Evolutionary conservation across 1,284 basidiomycete genomes (phyloP).

Genomic region (Puccinia brachypodii): DNA sequence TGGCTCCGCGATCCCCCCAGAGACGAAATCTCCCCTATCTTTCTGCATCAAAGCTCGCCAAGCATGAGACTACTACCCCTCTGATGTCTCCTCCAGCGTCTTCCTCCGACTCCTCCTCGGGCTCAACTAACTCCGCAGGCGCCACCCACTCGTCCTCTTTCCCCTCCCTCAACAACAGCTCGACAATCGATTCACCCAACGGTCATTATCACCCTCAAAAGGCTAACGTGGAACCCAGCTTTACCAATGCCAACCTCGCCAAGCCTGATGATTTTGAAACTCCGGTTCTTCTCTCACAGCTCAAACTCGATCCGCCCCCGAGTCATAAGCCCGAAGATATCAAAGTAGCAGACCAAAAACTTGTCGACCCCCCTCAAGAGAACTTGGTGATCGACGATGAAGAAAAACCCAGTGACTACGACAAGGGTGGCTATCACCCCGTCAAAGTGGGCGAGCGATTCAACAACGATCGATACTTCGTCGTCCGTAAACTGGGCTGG

Average conservation of each 20-base stretch:
- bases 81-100: conserved; percentile 4
- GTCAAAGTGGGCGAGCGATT: conserved; percentile 93
- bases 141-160: neutral
- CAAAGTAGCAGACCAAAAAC: conserved; percentile 3
- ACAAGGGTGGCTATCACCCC: conserved; percentile 75
- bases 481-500: conserved; percentile 96
- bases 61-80: neutral
- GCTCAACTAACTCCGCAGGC: neutral
- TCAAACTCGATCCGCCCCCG: neutral
- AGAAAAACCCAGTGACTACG: conserved; percentile 59
- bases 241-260: neutral
- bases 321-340: neutral
- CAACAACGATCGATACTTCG: conserved; percentile 80
- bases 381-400: conserved; percentile 57
- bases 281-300: neutral
- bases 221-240: neutral
- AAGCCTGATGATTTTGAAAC: neutral
- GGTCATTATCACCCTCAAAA: conserved; percentile 1
- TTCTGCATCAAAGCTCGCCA: neutral
- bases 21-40: conserved; percentile 19
- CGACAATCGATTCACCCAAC: conserved; percentile 9
- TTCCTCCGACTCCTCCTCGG: conserved; percentile 13
- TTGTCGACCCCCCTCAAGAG: conserved; percentile 50
- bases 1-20: conserved; percentile 40
- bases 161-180: neutral